phyloP scores from a whole-genome alignment of 148 eudicot genomes.

The Chenopodium berlandieri region DNA sequence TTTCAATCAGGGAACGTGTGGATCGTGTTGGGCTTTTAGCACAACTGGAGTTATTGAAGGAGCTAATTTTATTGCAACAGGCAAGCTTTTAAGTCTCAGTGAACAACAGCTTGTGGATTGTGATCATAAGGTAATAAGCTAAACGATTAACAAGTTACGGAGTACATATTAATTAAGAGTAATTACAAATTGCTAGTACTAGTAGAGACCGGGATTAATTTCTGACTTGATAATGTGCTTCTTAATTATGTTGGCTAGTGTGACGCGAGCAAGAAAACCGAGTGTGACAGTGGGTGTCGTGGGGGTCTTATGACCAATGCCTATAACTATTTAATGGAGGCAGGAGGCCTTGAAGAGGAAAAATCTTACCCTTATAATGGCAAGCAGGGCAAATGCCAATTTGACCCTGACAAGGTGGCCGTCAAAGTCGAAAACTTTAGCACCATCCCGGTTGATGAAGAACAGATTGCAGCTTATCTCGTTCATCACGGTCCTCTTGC shows the following conservation, averaged over 20 bases:
- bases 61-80: conserved; percentile 83
- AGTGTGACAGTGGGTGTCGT: conserved; percentile 68
- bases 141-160: neutral
- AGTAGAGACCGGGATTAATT: neutral
- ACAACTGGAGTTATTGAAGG: conserved; percentile 90
- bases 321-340: conserved; percentile 63
- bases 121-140: conserved; percentile 49
- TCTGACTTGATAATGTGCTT: neutral
- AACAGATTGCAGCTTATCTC: conserved; percentile 80
- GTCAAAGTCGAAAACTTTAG: conserved; percentile 65
- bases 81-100: conserved; percentile 77
- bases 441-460: conserved; percentile 60
- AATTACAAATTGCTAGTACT: neutral
- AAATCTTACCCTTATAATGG: conserved; percentile 72
- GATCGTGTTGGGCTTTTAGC: conserved; percentile 97
- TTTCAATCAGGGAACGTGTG: conserved; percentile 65
- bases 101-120: conserved; percentile 97
- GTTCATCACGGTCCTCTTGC: conserved; percentile 85
- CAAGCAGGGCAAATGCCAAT: conserved; percentile 63
- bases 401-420: conserved; percentile 46
- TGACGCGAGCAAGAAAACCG: conserved; percentile 43
- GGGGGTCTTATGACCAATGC: conserved; percentile 98
- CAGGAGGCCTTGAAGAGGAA: conserved; percentile 78
- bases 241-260: conserved; percentile 39
- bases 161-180: neutral